phyloP scores from a whole-genome alignment of 305 asterid species.

The Salvia sclarea region DNA sequence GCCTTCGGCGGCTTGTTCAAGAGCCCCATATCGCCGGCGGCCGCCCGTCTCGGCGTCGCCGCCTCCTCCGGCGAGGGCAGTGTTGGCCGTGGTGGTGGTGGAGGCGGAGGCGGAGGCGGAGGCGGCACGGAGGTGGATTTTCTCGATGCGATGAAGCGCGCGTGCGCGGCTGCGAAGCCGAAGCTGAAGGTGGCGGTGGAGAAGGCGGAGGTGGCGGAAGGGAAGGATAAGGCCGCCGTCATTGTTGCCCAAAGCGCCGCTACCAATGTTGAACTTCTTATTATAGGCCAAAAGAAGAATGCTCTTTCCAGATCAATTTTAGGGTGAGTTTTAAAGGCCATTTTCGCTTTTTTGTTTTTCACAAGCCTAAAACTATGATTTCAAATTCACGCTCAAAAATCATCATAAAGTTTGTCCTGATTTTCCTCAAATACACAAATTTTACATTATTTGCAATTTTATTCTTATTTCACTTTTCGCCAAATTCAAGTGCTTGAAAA shows the following conservation, averaged over 20 bases:
- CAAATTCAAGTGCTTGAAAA: too few species aligned
- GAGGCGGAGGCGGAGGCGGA: constrained; percentile 26
- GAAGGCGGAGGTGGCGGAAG: constrained; percentile 56
- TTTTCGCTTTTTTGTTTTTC: too few species aligned
- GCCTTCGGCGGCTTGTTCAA: constrained; percentile 53
- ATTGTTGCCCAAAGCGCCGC: constrained; percentile 50
- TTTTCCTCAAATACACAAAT: too few species aligned
- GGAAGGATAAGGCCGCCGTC: constrained; percentile 62
- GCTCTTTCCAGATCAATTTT: constrained; percentile 67
- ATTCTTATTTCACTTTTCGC: too few species aligned
- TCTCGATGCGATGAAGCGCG: constrained; percentile 57
- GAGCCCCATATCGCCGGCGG: constrained; percentile 33
- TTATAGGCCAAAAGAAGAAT: constrained; percentile 61
- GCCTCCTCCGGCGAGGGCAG: constrained; percentile 25
- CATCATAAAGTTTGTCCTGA: too few species aligned
- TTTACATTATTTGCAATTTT: too few species aligned
- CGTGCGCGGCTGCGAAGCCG: constrained; percentile 50
- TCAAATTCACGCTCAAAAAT: too few species aligned
- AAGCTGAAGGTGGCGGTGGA: constrained; percentile 47
- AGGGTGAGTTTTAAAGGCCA: constrained; percentile 42
- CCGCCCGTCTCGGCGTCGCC: constrained; percentile 19
- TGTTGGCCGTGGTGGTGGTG: constrained; percentile 24
- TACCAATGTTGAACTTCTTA: constrained; percentile 54
- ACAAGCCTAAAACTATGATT: too few species aligned
- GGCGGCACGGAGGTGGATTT: constrained; percentile 46